Conservation (phyloP, 805 yeast species). For the Ogataea trehaloabstinens region DNA sequence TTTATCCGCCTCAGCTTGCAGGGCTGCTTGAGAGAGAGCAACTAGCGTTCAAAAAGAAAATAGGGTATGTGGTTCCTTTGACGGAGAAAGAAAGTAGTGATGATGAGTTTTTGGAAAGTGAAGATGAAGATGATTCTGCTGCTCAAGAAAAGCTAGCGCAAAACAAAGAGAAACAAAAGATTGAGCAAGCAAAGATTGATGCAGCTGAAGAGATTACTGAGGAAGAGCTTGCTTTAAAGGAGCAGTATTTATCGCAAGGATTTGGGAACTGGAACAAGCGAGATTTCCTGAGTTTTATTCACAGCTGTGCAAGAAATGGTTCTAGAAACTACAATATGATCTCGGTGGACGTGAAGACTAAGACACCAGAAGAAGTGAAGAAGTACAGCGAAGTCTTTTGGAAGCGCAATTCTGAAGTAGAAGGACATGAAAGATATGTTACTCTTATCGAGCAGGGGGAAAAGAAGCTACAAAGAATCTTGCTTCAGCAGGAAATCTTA, state of each 20-base stretch:
- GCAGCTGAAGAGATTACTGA: slow-evolving; percentile 57
- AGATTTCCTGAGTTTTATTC: slow-evolving; percentile 70
- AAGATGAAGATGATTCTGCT: slow-evolving; percentile 27
- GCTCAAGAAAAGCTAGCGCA: slow-evolving; percentile 23
- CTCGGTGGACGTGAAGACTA: slow-evolving; percentile 53
- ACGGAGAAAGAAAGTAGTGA: slow-evolving; percentile 60
- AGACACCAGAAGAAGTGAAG: slow-evolving; percentile 57
- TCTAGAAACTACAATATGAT: slow-evolving; percentile 49
- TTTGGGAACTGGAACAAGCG: slow-evolving; percentile 71
- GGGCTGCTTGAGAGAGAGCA: slow-evolving; percentile 63
- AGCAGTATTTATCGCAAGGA: slow-evolving; percentile 50
- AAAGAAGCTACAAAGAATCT: slow-evolving; percentile 55
- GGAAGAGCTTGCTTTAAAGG: slow-evolving; percentile 57
- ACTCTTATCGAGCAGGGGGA: slow-evolving; percentile 74
- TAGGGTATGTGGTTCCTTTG: slow-evolving; percentile 55
- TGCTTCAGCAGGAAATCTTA: slow-evolving; percentile 54
- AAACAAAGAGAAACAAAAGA: slow-evolving; percentile 35
- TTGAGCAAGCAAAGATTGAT: slow-evolving; percentile 56
- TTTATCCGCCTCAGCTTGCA: slow-evolving; percentile 55
- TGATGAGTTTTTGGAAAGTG: slow-evolving; percentile 41
- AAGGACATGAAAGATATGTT: slow-evolving; percentile 69
- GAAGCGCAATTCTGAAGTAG: slow-evolving; percentile 56
- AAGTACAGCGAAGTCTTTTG: slow-evolving; percentile 62
- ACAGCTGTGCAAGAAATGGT: slow-evolving; percentile 67
- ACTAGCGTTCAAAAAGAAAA: slow-evolving; percentile 56